These are phyloP conservation scores for Celoporthe dispersa DNA, from an alignment of 2,329 filamentous ascomycete species.

Conservation along the genomic window DNA sequence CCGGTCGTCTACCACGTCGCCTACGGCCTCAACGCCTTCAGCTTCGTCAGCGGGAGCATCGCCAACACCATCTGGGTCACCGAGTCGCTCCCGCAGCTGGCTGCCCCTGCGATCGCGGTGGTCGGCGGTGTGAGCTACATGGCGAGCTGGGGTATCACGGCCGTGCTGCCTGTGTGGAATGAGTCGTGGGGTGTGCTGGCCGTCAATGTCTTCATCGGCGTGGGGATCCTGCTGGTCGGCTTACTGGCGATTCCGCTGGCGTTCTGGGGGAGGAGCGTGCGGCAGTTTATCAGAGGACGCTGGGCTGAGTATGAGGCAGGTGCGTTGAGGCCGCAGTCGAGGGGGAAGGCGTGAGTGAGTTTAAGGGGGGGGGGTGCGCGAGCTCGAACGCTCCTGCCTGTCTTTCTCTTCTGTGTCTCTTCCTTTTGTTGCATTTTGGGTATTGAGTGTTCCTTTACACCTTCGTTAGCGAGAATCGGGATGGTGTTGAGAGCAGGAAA, in stretches of 20 bases:
- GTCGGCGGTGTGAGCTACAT: slow-evolving; percentile 32
- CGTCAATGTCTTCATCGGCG: slow-evolving; percentile 29
- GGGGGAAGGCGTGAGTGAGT: not conserved
- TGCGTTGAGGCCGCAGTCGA: slow-evolving; percentile 34
- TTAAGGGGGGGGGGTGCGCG: too few relatives aligned
- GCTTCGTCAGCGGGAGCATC: slow-evolving; percentile 31
- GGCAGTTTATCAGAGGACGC: slow-evolving; percentile 34
- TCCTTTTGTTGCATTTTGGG: not conserved
- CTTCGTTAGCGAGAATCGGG: not conserved
- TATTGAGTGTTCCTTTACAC: not conserved
- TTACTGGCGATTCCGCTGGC: slow-evolving; percentile 34
- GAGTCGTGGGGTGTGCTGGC: slow-evolving; percentile 20
- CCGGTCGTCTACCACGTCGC: slow-evolving; percentile 27
- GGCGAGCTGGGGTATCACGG: slow-evolving; percentile 30
- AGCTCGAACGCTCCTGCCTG: too few relatives aligned
- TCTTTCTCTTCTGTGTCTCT: not conserved
- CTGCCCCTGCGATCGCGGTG: slow-evolving; percentile 33
- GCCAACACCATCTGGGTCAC: slow-evolving; percentile 36
- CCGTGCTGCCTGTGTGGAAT: slow-evolving; percentile 28
- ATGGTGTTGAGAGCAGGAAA: not conserved
- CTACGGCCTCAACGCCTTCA: slow-evolving; percentile 33
- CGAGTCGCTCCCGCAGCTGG: slow-evolving; percentile 36
- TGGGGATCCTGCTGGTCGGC: slow-evolving; percentile 31
- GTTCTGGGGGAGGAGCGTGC: slow-evolving; percentile 36
- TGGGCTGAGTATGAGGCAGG: slow-evolving; percentile 34